A percentile compares a stretch with the other conserved stretches of the same genome.
Evolutionary conservation across 495 filamentous ascomycete genomes (phyloP).

Genomic region (Apiosordaria backusii): DNA sequence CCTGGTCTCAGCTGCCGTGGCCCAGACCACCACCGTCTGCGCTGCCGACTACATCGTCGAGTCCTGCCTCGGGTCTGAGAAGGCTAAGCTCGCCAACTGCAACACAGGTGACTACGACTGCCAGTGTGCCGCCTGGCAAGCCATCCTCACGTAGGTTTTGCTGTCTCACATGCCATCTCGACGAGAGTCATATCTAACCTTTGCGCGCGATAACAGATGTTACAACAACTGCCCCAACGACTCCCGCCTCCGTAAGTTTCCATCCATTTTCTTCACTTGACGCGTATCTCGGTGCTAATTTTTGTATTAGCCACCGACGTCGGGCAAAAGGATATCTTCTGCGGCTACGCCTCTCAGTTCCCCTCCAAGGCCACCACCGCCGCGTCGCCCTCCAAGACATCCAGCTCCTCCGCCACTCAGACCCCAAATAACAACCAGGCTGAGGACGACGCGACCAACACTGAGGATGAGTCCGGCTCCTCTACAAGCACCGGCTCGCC

Average conservation of each 20-base stretch:
- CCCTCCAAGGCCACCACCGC: conserved; percentile 23
- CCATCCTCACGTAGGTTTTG: conserved; percentile 38
- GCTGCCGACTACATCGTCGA: conserved; percentile 46
- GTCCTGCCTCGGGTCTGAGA: conserved; percentile 39
- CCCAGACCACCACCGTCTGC: conserved; percentile 31
- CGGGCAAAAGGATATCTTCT: conserved; percentile 42
- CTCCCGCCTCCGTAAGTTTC: conserved; percentile 24
- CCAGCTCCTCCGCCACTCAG: conserved; percentile 2
- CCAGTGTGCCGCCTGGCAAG: conserved; percentile 35
- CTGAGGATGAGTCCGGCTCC: conserved; percentile 15
- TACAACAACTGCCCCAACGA: conserved; percentile 51
- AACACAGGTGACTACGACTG: conserved; percentile 38
- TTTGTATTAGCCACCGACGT: neutral
- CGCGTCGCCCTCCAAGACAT: conserved; percentile 10
- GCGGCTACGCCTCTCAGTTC: conserved; percentile 38
- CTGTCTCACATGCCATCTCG: neutral
- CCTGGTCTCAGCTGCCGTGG: conserved; percentile 31
- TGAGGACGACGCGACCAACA: conserved; percentile 17
- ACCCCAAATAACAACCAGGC: conserved; percentile 10
- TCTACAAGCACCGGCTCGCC: conserved; percentile 22
- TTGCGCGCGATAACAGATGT: conserved; percentile 30
- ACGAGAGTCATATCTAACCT: neutral
- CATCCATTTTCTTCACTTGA: neutral
- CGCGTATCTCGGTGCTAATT: neutral
- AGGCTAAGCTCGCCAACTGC: conserved; percentile 38